These are phyloP conservation scores for Beauveria rudraprayagi DNA, from an alignment of 2,329 filamentous ascomycete species.

Conservation along the genomic window DNA sequence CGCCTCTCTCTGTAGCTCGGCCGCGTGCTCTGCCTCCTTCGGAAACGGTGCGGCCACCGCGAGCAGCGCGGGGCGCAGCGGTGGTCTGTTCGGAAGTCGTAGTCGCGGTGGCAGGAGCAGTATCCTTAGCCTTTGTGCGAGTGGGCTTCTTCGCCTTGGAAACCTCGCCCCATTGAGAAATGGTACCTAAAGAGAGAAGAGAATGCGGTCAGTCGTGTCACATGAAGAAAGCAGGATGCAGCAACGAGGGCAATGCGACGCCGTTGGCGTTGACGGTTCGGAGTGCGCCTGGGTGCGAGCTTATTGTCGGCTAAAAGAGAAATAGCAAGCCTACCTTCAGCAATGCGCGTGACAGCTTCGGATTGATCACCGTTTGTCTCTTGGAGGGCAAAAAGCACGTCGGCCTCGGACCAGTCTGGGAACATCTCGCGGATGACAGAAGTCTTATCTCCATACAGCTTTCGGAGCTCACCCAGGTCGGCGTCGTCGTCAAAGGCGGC, in stretches of 20 bases:
- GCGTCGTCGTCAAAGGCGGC: constrained; percentile 68
- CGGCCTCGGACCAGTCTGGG: constrained; percentile 89
- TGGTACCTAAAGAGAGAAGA: constrained; percentile 48
- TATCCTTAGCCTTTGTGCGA: constrained; percentile 59
- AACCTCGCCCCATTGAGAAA: constrained; percentile 79
- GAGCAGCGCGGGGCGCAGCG: constrained; percentile 39
- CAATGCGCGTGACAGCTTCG: constrained; percentile 67
- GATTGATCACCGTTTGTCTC: constrained; percentile 77
- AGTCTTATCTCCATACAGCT: constrained; percentile 74
- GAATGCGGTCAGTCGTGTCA: constrained; percentile 20
- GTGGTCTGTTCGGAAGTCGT: constrained; percentile 36
- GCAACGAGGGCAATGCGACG: background rate
- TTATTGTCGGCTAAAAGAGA: background rate
- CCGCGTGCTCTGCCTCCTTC: constrained; percentile 57
- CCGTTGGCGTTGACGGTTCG: background rate
- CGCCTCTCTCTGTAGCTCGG: constrained; percentile 55
- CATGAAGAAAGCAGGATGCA: background rate
- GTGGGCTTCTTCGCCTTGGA: constrained; percentile 62
- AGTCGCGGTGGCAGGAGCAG: constrained; percentile 35
- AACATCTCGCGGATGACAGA: constrained; percentile 85
- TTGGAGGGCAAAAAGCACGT: constrained; percentile 85
- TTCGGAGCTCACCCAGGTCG: constrained; percentile 87
- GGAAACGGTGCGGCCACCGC: constrained; percentile 53
- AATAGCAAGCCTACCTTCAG: constrained; percentile 52
- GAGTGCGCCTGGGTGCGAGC: background rate